Conservation (phyloP, 2,329 filamentous ascomycete genomes). For the Paecilomyces variotii region DNA sequence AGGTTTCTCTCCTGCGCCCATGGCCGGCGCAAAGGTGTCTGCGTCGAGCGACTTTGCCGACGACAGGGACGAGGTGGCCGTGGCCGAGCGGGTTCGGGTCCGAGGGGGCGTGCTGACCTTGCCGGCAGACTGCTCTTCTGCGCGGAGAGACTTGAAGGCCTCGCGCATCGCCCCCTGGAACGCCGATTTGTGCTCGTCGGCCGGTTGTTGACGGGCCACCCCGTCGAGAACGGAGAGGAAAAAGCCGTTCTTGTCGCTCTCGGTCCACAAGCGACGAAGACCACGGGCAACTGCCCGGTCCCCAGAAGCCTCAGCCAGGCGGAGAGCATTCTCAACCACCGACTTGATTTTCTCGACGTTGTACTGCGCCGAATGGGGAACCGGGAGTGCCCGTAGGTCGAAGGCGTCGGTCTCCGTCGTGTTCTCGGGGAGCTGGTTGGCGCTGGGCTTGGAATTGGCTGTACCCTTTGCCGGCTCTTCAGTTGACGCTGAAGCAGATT, state of each 20-base stretch:
- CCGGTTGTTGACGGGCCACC: constrained; percentile 20
- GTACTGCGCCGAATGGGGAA: constrained; percentile 16
- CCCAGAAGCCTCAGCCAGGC: constrained; percentile 18
- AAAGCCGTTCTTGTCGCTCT: constrained; percentile 22
- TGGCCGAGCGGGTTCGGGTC: constrained; percentile 14
- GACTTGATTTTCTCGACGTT: constrained; percentile 20
- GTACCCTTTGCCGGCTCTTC: constrained; percentile 3
- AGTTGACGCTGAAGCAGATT: constrained; percentile 9
- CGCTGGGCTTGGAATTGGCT: constrained; percentile 6
- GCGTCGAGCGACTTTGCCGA: constrained; percentile 30
- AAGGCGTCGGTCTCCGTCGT: constrained; percentile 7
- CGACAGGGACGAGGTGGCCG: constrained; percentile 31
- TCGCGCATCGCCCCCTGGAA: constrained; percentile 24
- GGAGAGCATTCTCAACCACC: constrained; percentile 19
- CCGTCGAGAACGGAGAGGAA: constrained; percentile 21
- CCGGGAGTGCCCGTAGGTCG: constrained; percentile 12
- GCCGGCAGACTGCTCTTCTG: constrained; percentile 5
- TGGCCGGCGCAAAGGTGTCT: constrained; percentile 21
- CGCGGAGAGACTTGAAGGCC: constrained; percentile 15
- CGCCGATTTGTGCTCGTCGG: constrained; percentile 15
- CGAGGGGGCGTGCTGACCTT: constrained; percentile 3
- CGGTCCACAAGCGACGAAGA: constrained; percentile 20
- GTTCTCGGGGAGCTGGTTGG: constrained; percentile 7
- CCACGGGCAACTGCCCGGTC: constrained; percentile 21
- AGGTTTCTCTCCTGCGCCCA: constrained; percentile 9